These are phyloP conservation scores for Irpex rosettiformis DNA, from an alignment of 1,284 basidiomycete species.

Conservation along the genomic window DNA sequence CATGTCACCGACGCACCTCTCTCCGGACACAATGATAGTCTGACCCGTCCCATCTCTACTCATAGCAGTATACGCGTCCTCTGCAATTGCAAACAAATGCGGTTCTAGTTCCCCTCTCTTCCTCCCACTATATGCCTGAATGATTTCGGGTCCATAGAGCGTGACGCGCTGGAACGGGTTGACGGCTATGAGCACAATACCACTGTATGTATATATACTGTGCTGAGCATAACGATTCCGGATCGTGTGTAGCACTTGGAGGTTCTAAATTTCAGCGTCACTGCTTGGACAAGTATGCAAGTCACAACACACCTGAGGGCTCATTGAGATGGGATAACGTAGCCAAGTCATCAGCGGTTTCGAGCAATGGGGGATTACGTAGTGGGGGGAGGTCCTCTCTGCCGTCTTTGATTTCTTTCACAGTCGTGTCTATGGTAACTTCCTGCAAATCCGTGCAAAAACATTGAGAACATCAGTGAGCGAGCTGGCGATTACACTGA, in stretches of 20 bases:
- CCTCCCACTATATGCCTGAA: constrained; percentile 94
- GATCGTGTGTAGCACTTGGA: constrained; percentile 91
- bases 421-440: constrained; percentile 72
- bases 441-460: constrained; percentile 46
- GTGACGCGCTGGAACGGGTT: constrained; percentile 97
- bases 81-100: constrained; percentile 98
- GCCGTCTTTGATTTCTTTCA: constrained; percentile 71
- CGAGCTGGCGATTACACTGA: constrained; percentile 4
- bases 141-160: constrained; percentile 93
- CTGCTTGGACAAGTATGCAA: not conserved
- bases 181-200: constrained; percentile 96
- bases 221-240: constrained; percentile 96
- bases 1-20: constrained; percentile 62
- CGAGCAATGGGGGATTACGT: constrained; percentile 93
- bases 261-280: not conserved
- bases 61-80: constrained; percentile 99
- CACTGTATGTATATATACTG: constrained; percentile 98
- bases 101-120: constrained; percentile 95
- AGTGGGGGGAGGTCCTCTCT: constrained; percentile 84
- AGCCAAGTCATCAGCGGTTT: constrained; percentile 97
- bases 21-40: constrained; percentile 98
- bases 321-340: constrained; percentile 98
- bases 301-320: constrained; percentile 72
- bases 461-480: constrained; percentile 1
- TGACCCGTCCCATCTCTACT: constrained; percentile 92